phyloP scores from a whole-genome alignment of 352 stramenopile genomes.

The Phytophthora ramorum region DNA sequence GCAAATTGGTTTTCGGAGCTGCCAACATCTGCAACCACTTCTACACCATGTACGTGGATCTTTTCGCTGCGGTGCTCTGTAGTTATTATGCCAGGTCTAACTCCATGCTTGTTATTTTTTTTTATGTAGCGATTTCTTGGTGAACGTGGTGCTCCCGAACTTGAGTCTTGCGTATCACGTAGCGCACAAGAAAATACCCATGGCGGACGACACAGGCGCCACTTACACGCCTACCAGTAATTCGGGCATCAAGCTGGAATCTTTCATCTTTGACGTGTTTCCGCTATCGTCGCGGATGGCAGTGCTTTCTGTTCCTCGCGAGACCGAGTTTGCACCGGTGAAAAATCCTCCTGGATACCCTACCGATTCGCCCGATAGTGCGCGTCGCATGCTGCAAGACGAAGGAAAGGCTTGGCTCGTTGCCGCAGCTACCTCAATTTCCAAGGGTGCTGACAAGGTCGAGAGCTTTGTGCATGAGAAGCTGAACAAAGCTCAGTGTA shows the following conservation, averaged over 20 bases:
- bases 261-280: slow-evolving; percentile 99
- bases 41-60: slow-evolving; percentile 88
- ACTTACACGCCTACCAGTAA: slow-evolving; percentile 84
- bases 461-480: slow-evolving; percentile 44
- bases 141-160: slow-evolving; percentile 88
- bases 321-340: slow-evolving; percentile 93
- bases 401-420: slow-evolving; percentile 76
- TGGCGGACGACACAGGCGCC: slow-evolving; percentile 79
- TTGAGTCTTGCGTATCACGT: slow-evolving; percentile 94
- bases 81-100: neutral
- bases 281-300: slow-evolving; percentile 92
- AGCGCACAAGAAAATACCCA: slow-evolving; percentile 97
- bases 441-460: slow-evolving; percentile 30
- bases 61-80: neutral
- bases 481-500: slow-evolving; percentile 35
- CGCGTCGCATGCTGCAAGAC: slow-evolving; percentile 71
- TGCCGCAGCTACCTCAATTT: slow-evolving; percentile 43
- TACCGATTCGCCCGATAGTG: slow-evolving; percentile 88
- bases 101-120: slow-evolving; percentile 5
- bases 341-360: slow-evolving; percentile 88
- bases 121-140: slow-evolving; percentile 66
- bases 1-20: slow-evolving; percentile 92
- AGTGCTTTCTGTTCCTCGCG: slow-evolving; percentile 92
- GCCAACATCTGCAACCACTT: slow-evolving; percentile 99
- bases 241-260: slow-evolving; percentile 98